A percentile compares a stretch with the other conserved stretches of the same genome.
These are phyloP conservation scores for Phytophthora pisi DNA, from an alignment of 352 stramenopile genomes.

Conservation along the genomic window DNA sequence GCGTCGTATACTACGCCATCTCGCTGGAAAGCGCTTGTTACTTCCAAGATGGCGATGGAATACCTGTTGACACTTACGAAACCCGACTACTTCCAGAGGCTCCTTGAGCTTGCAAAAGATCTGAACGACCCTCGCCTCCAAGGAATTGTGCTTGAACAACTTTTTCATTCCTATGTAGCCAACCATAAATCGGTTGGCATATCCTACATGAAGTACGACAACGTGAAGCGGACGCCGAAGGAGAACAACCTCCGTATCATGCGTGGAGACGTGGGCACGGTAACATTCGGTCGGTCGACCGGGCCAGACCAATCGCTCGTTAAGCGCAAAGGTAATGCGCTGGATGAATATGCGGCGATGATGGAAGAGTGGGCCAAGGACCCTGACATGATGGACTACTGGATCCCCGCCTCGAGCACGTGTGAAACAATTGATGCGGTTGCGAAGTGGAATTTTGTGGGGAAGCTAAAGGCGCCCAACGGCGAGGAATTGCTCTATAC, in stretches of 20 bases:
- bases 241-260: too few species aligned
- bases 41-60: background rate
- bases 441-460: constrained; percentile 14
- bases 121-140: constrained; percentile 28
- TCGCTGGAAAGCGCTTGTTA: constrained; percentile 4
- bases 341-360: constrained; percentile 8
- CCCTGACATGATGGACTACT: constrained; percentile 27
- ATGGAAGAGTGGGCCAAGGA: constrained; percentile 22
- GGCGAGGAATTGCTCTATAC: too few species aligned
- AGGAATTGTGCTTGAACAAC: constrained; percentile 14
- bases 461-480: too few species aligned
- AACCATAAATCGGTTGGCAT: background rate
- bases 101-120: constrained; percentile 1
- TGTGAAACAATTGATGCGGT: constrained; percentile 30
- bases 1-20: constrained; percentile 2
- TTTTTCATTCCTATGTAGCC: constrained; percentile 18
- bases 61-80: background rate
- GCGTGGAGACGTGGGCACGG: too few species aligned
- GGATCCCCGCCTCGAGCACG: constrained; percentile 15
- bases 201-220: too few species aligned
- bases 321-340: constrained; percentile 2
- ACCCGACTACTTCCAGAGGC: constrained; percentile 6
- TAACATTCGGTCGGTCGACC: too few species aligned
- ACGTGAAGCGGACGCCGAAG: too few species aligned
- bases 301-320: background rate